Evolutionary conservation across 78 protist genomes (phyloP), one percentile per base, ranked within the genome.

Genomic region (Isochrysis galbana): DNA sequence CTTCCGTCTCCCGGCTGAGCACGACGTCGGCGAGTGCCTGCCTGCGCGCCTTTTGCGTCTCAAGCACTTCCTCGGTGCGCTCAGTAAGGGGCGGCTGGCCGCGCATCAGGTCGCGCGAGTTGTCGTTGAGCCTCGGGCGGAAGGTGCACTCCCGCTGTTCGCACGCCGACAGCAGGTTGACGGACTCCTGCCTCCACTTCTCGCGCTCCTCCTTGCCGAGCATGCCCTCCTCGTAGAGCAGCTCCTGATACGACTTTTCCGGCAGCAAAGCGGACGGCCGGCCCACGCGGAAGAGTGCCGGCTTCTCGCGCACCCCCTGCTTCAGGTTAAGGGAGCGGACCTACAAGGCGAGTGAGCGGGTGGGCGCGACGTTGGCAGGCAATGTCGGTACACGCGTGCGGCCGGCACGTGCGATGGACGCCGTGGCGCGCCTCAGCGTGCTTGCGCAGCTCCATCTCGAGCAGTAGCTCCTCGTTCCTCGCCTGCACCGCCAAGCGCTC

Each of bases 151-250:
- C n/a, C 29, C 23, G 74, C 74, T 23, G n/a, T 32, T 61, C 74
- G 74, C 23, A 61, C n/a, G 74, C 74, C 74, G 4, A 17, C 3
- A 61, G 74, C 74, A 61, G 74, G 36, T 2, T 61, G 74, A 23
- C 5, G 36, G n/a, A 7, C 74, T 61, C 74, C 29, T 11, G 5
- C 74, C 23, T 7, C 74, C 74, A 61, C 4, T 11, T 3, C 23
- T 61, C n/a, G n/a, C 74, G 74, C 74, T 61, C 74, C 74, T 61
- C 74, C n/a, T 21, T 7, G 23, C n/a, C 10, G 29, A 61, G 74
- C 74, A 61, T 61, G 29, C 74, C 74, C 74, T 61, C 74, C 23
- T 61, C 74, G 74, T 61, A 61, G 36, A 61, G 74, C 74, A 61
- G 74, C 74, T 61, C n/a, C 74, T 61, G 74, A 11, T 61, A 61